Percentiles rank a stretch among this genome's conserved stretches.
These are phyloP conservation scores for Candida sithepensis DNA, from an alignment of 805 yeast species.

Conservation along the genomic window DNA sequence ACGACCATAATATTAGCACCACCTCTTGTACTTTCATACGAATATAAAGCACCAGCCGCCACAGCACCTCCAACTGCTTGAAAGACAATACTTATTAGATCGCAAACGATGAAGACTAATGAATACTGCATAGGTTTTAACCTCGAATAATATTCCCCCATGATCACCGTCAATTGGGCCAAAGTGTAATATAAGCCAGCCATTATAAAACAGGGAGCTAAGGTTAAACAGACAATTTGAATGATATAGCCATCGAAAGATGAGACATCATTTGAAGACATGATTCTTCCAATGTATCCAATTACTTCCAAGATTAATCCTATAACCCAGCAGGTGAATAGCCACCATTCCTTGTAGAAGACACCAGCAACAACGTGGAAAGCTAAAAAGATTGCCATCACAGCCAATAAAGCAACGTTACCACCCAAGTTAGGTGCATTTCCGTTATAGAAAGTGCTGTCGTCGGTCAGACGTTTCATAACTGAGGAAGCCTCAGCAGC, in stretches of 20 bases:
- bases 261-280: constrained; percentile 37
- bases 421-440: constrained; percentile 51
- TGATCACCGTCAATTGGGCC: constrained; percentile 62
- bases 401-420: constrained; percentile 52
- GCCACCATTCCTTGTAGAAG: constrained; percentile 61
- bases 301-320: constrained; percentile 61
- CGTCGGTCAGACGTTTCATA: constrained; percentile 13
- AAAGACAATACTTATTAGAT: constrained; percentile 56
- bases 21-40: constrained; percentile 26
- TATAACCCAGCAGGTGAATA: constrained; percentile 50
- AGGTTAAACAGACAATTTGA: constrained; percentile 65
- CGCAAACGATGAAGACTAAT: constrained; percentile 61
- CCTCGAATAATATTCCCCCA: constrained; percentile 51
- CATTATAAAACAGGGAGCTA: constrained; percentile 82
- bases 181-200: constrained; percentile 76
- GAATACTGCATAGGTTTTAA: constrained; percentile 59
- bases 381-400: constrained; percentile 47
- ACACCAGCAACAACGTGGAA: constrained; percentile 43
- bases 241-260: constrained; percentile 45
- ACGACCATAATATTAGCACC: constrained; percentile 75
- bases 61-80: constrained; percentile 80
- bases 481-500: constrained; percentile 23
- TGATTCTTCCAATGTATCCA: constrained; percentile 63
- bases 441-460: constrained; percentile 33
- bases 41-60: constrained; percentile 46